Base-by-base conservation (phyloP, 768 basidiomycete species). In the Collybiopsis confluens region DNA sequence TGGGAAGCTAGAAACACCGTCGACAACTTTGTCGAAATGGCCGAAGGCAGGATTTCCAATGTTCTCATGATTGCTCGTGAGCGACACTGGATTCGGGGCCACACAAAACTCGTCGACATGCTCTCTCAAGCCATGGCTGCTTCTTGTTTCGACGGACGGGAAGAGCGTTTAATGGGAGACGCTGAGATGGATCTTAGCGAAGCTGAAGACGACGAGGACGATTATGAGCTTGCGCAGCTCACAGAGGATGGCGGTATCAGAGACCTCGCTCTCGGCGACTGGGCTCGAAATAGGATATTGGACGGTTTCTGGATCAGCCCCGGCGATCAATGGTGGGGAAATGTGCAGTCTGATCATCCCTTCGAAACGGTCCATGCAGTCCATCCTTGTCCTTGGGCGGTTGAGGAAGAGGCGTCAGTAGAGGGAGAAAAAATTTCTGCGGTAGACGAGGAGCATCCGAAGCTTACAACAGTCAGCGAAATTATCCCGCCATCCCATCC, bases 291-390 rank as follows among this genome's bases (percentile, higher is more conserved):
- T 20, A 70, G 88, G 44, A 83, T 91, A 45, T 67, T 90, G 18
- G 88, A 91, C 52, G 89, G 89, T 2, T 77, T 82, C 59, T 91
- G 89, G 88, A 67, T 83, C 41, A 85, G 78, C 45, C 89, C 88
- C 9, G 85, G 82, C 0, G 89, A 91, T 64, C 73, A 81, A 41
- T 89, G 79, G 78, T 87, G 81, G 47, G 66, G 70, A 9, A 63
- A 74, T 53, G 60, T 64, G 24, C 64, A 65, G 13, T 58, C 63
- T 21, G 54, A 55, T 35, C 66, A 43, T 35, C 57, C 56, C 36
- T 44, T 35, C 16, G 54, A 52, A 6, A 33, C 5, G 30, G 52
- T 58, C 9, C 61, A 58, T 3, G 77, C 78, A 1, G 56, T 74
- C 0, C 78, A 80, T 53, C 88, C 88, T 1, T 86, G 82, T 60